Evolutionary conservation across 805 yeast species (phyloP).

Genomic region (Candida gorgasii): DNA sequence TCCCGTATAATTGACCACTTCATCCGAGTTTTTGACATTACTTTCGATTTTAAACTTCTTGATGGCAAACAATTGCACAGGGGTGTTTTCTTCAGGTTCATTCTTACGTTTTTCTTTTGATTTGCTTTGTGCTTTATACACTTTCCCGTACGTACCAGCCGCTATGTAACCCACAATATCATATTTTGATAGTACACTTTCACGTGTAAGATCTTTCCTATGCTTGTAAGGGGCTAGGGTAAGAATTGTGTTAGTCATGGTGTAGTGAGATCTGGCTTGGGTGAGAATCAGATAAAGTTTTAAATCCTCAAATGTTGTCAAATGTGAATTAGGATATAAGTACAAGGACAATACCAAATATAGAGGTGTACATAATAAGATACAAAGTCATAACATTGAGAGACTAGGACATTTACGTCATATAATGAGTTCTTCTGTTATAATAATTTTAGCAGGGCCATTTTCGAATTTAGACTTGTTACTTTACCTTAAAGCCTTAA

Average conservation of each 20-base stretch:
- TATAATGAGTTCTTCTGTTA: too few relatives aligned
- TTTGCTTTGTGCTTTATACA: slow-evolving; percentile 68
- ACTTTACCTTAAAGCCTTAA: too few relatives aligned
- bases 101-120: slow-evolving; percentile 37
- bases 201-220: slow-evolving; percentile 61
- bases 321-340: too few relatives aligned
- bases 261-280: too few relatives aligned
- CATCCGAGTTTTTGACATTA: slow-evolving; percentile 50
- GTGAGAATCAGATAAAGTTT: too few relatives aligned
- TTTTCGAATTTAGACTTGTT: too few relatives aligned
- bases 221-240: slow-evolving; percentile 47
- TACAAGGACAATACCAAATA: too few relatives aligned
- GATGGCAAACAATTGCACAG: slow-evolving; percentile 64
- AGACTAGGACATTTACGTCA: too few relatives aligned
- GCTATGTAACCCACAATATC: slow-evolving; percentile 94
- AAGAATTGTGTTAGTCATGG: slow-evolving; percentile 13
- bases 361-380: too few relatives aligned
- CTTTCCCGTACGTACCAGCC: slow-evolving; percentile 96
- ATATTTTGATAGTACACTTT: slow-evolving; percentile 79
- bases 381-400: too few relatives aligned
- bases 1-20: slow-evolving; percentile 86
- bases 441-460: too few relatives aligned
- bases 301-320: too few relatives aligned
- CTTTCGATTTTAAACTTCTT: slow-evolving; percentile 91
- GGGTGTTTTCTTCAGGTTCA: slow-evolving; percentile 13